Conservation (phyloP, 192 early-diverging fungal genomes). For the Mortierella hygrophila region DNA sequence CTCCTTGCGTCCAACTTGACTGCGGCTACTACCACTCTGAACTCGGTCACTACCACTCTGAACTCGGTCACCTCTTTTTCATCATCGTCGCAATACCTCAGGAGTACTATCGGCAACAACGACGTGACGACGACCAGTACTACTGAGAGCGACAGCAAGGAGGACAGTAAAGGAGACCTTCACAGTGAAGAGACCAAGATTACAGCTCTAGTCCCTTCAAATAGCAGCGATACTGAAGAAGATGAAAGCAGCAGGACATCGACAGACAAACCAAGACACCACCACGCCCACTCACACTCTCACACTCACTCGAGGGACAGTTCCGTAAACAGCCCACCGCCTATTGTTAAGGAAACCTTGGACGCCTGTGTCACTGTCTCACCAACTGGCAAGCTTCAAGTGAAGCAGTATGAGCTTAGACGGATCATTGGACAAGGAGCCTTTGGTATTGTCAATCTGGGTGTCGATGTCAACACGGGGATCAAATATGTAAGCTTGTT, state of each 20-base stretch:
- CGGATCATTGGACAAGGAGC: slow-evolving; percentile 87
- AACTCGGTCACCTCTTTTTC: not conserved
- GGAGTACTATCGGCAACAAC: not conserved
- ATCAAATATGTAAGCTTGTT: slow-evolving; percentile 66
- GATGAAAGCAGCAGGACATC: not conserved
- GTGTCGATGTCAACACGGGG: slow-evolving; percentile 65
- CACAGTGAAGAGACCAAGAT: not conserved
- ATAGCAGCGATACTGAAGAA: not conserved
- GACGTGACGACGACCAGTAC: not conserved
- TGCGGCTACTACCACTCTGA: not conserved
- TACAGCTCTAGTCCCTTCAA: not conserved
- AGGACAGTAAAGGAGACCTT: too few relatives aligned
- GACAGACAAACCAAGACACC: not conserved
- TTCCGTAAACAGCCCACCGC: slow-evolving; percentile 20
- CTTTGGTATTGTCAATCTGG: slow-evolving; percentile 92
- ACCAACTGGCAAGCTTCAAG: slow-evolving; percentile 73
- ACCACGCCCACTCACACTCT: not conserved
- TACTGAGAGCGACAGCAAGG: not conserved
- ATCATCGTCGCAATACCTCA: not conserved
- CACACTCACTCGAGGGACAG: slow-evolving; percentile 16
- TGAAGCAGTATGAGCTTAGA: slow-evolving; percentile 89
- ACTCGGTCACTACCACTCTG: not conserved
- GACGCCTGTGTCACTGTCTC: slow-evolving; percentile 77
- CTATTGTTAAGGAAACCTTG: slow-evolving; percentile 39
- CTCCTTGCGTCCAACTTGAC: not conserved